Base-by-base conservation (phyloP, 148 eudicot genomes). In the Camellia lanceoleosa region DNA sequence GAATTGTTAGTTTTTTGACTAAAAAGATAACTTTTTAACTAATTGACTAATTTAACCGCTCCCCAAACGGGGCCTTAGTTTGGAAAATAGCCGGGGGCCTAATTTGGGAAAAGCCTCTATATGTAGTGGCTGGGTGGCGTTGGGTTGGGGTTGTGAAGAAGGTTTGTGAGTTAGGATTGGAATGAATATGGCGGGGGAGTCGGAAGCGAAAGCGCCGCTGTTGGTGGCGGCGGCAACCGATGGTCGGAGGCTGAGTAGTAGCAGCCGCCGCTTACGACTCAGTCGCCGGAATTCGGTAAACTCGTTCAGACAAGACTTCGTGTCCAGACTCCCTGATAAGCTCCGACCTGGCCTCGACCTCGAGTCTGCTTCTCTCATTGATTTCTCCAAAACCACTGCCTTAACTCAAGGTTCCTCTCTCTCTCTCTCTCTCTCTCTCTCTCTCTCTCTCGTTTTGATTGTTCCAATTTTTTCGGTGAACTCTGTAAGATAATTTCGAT, bases 211-310 rank as follows among this genome's bases (percentile, higher is more conserved):
- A 51, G 72, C 79, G 52, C 85, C 86, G 73, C 77, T 90, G 79
- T 16, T 87, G 46, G 76, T 10, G 63, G 47, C 59, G 60, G 49
- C 68, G 83, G 55, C 76, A 71, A 65, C 7, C 61, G 54, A 52
- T n/a, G 78, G 44, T 1, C 43, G 52, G 80, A 30, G 74, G 80
- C 79, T 83, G 38, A 83, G 80, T 14, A 70, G 82, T 41, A 84
- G 84, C 59, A 81, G 87, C 19, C 76, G 76, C 42, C 56, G 85
- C 46, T 80, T 85, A 8, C 73, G 76, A 42, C 56, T 90, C 58
- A 80, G 81, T 74, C 91, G 97, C 38, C 79, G 87, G 63, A 82
- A 92, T 83, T 95, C 99, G 23, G 89, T 93, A 1, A 92, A 81
- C 77, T 84, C 97, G 7, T 79, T 95, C 19, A 86, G 89, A 12